These are phyloP conservation scores for Withania somnifera DNA, from an alignment of 305 asterid genomes.

Conservation along the genomic window DNA sequence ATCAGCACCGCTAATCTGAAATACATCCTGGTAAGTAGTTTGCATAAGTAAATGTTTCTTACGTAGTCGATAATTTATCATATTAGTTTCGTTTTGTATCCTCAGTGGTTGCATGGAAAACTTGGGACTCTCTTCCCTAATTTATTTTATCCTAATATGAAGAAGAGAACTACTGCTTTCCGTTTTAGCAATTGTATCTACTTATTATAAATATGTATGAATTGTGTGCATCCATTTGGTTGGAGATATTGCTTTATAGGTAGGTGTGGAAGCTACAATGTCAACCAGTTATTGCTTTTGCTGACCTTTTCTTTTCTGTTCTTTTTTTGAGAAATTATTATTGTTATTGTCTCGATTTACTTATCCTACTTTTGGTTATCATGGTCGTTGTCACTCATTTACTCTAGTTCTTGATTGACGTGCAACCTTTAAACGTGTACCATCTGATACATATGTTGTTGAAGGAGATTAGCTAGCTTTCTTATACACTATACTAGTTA, in stretches of 20 bases:
- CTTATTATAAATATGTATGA: background rate
- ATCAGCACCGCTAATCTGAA: slow-evolving; percentile 79
- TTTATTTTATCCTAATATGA: background rate
- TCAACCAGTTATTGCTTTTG: background rate
- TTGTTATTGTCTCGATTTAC: background rate
- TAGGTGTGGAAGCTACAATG: background rate
- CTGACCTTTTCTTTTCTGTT: background rate
- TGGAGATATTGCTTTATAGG: background rate
- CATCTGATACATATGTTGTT: too few relatives aligned
- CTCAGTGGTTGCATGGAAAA: background rate
- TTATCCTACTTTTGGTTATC: too few relatives aligned
- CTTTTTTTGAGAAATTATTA: background rate
- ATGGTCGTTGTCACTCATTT: too few relatives aligned
- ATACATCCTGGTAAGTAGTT: slow-evolving; percentile 52
- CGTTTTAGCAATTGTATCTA: background rate
- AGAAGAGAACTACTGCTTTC: background rate
- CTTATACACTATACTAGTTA: too few relatives aligned
- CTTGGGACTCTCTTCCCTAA: background rate
- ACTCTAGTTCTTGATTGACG: too few relatives aligned
- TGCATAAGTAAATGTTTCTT: background rate
- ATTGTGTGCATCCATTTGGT: background rate
- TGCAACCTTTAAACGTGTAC: too few relatives aligned
- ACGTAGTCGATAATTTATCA: background rate
- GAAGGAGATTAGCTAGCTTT: too few relatives aligned
- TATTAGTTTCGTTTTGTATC: background rate